Evolutionary conservation across 83 land plant genomes (phyloP).

Genomic region (Picea engelmannii): DNA sequence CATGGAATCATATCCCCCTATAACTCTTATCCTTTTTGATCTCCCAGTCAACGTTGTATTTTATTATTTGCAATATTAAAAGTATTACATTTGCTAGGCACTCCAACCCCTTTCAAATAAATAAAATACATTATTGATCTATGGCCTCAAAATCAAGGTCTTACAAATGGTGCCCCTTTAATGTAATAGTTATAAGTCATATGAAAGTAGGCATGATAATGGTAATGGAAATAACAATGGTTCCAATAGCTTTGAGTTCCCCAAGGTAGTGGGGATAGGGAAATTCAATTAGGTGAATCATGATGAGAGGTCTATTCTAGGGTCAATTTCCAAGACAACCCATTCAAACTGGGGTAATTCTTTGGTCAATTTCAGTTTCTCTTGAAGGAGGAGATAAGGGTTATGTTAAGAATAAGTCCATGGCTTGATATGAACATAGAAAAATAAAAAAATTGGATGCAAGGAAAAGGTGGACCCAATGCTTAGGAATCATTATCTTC

Average conservation of each 20-base stretch:
- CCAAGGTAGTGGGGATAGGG: slow-evolving; percentile 25
- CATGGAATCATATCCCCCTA: no score
- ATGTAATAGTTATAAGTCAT: background rate
- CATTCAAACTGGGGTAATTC: slow-evolving; percentile 84
- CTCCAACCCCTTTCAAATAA: no score
- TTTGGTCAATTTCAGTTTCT: slow-evolving; percentile 49
- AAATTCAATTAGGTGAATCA: slow-evolving; percentile 1
- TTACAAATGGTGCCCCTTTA: background rate
- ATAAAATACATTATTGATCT: no score
- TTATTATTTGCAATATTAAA: no score
- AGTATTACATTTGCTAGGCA: no score
- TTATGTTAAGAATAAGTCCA: slow-evolving; percentile 12
- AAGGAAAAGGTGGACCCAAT: slow-evolving; percentile 10
- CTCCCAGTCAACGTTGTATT: no score
- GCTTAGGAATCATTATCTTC: slow-evolving; percentile 29
- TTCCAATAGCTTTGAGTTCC: slow-evolving; percentile 41
- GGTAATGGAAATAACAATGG: background rate
- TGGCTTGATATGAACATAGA: slow-evolving; percentile 1
- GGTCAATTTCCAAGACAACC: slow-evolving; percentile 35
- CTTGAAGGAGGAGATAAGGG: slow-evolving; percentile 17
- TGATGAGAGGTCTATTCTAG: slow-evolving; percentile 27
- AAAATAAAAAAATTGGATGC: background rate
- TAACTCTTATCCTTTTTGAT: no score
- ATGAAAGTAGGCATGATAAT: background rate
- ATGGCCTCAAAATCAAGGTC: no score